A percentile compares a stretch with the other conserved stretches of the same genome.
These are phyloP conservation scores for Pseudopithomyces maydicus DNA, from an alignment of 2,329 filamentous ascomycete genomes.

Conservation along the genomic window DNA sequence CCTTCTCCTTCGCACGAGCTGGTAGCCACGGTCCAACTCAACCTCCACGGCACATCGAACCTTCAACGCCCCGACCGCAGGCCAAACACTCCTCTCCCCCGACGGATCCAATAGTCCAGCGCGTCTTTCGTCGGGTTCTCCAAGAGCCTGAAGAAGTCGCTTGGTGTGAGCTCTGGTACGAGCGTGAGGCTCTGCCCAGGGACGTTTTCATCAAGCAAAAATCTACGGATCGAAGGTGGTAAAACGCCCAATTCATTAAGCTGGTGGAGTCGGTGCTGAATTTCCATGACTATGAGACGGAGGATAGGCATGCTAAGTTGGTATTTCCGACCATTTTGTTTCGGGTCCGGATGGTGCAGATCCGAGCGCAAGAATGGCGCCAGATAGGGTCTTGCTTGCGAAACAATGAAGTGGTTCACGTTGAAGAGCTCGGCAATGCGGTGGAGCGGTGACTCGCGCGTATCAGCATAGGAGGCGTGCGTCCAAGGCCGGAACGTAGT, in stretches of 20 bases:
- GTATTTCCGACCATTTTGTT: constrained; percentile 61
- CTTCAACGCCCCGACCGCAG: constrained; percentile 79
- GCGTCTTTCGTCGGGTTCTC: constrained; percentile 78
- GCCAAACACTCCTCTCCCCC: constrained; percentile 92
- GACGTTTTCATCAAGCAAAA: constrained; percentile 81
- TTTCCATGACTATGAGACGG: constrained; percentile 73
- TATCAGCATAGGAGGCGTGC: constrained; percentile 64
- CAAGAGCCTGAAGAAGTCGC: constrained; percentile 79
- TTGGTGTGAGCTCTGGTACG: constrained; percentile 75
- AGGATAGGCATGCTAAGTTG: constrained; percentile 61
- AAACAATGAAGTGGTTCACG: constrained; percentile 94
- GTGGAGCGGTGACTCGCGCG: constrained; percentile 67
- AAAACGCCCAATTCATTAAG: constrained; percentile 78
- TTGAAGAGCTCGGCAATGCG: constrained; percentile 85
- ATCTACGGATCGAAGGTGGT: constrained; percentile 70
- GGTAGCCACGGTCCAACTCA: constrained; percentile 84
- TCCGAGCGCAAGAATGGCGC: constrained; percentile 84
- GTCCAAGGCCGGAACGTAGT: constrained; percentile 73
- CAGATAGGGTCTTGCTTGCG: constrained; percentile 87
- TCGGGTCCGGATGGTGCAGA: constrained; percentile 72
- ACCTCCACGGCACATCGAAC: constrained; percentile 85
- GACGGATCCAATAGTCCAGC: constrained; percentile 82
- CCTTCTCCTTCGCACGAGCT: constrained; percentile 68
- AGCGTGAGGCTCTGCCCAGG: constrained; percentile 79
- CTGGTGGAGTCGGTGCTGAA: constrained; percentile 80